These are phyloP conservation scores for Fragaria ananassa DNA, from an alignment of 306 rosid species.

Conservation along the genomic window DNA sequence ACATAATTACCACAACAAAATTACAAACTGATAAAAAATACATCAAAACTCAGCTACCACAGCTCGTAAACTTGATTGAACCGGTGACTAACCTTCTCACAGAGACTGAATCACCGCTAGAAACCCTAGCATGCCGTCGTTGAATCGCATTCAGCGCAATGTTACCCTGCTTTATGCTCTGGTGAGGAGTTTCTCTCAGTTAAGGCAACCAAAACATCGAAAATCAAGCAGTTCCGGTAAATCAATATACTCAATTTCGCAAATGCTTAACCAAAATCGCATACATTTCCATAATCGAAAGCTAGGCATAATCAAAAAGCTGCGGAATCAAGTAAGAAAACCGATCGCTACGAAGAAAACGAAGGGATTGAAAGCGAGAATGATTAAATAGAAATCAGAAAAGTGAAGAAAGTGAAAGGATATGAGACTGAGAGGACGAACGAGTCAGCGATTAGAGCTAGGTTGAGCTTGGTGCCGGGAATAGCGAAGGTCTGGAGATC, in stretches of 20 bases:
- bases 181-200: slow-evolving; percentile 68
- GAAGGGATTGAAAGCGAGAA: background rate
- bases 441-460: slow-evolving; percentile 58
- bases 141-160: slow-evolving; percentile 85
- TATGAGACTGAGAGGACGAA: slow-evolving; percentile 75
- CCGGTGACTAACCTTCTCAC: slow-evolving; percentile 48
- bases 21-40: background rate
- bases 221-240: background rate
- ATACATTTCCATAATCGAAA: background rate
- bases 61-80: background rate
- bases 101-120: slow-evolving; percentile 54
- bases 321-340: background rate
- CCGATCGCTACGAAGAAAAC: background rate
- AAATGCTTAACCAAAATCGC: background rate
- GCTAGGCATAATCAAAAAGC: background rate
- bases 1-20: slow-evolving; percentile 17
- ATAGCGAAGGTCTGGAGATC: slow-evolving; percentile 70
- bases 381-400: background rate
- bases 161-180: slow-evolving; percentile 49
- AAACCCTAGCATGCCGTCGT: slow-evolving; percentile 75
- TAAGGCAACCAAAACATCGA: slow-evolving; percentile 44
- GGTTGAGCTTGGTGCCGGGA: slow-evolving; percentile 47
- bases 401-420: slow-evolving; percentile 37
- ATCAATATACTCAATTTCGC: background rate
- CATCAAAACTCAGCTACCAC: slow-evolving; percentile 6